A percentile compares a stretch with the other conserved stretches of the same genome.
Conservation (phyloP, 352 stramenopile genomes). For the Phytophthora ohioensis region DNA sequence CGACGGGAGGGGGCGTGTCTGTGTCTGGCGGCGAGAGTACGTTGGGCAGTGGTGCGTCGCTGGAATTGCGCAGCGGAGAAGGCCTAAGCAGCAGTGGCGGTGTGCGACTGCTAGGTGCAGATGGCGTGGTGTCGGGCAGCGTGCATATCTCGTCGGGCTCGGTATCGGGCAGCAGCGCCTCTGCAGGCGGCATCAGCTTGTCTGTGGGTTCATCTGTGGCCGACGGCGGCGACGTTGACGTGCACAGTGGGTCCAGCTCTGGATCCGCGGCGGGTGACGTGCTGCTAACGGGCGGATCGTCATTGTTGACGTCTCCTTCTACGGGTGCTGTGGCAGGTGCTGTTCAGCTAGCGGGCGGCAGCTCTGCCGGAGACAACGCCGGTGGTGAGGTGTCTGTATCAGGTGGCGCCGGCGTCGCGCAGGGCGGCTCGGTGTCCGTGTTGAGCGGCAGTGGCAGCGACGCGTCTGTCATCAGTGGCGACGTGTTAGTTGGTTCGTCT, state of each 20-base stretch:
- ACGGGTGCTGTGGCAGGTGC: constrained; percentile 12
- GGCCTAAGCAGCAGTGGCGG: too few relatives aligned
- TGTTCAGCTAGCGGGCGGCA: constrained; percentile 14
- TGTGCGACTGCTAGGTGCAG: too few relatives aligned
- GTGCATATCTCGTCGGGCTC: constrained; percentile 23
- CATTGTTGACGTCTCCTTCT: constrained; percentile 8
- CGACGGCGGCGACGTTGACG: constrained; percentile 15
- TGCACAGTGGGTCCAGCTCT: constrained; percentile 13
- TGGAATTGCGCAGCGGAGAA: constrained; percentile 25
- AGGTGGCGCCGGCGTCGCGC: too few relatives aligned
- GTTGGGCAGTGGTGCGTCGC: constrained; percentile 12
- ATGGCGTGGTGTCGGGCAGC: constrained; percentile 11
- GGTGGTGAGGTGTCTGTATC: neutral
- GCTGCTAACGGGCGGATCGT: constrained; percentile 23
- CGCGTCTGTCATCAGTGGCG: too few relatives aligned
- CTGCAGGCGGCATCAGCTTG: constrained; percentile 11
- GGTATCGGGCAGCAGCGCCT: neutral
- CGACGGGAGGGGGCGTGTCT: constrained; percentile 16
- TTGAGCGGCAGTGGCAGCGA: neutral
- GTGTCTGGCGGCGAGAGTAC: constrained; percentile 24
- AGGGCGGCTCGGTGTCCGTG: constrained; percentile 21
- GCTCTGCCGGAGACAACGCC: constrained; percentile 17
- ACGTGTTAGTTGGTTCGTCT: too few relatives aligned
- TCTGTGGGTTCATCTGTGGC: constrained; percentile 21
- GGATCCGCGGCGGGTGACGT: constrained; percentile 14